Conservation (phyloP, 345 rosid genomes). For the Bruguiera sexangula region DNA sequence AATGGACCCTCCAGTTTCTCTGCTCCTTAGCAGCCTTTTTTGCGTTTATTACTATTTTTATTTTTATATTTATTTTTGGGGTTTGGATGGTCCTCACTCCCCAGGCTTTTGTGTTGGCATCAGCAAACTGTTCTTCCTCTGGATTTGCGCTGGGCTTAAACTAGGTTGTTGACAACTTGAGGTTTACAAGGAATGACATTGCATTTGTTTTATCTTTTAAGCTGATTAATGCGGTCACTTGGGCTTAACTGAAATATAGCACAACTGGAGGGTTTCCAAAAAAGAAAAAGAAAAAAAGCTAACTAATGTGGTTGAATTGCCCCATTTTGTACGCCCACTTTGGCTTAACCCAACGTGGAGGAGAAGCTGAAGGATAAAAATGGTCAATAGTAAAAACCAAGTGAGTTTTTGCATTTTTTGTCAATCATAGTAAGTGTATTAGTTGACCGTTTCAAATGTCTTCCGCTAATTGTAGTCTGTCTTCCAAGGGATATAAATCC, state of each 20-base stretch:
- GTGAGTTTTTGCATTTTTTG: neutral
- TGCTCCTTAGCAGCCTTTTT: conserved; percentile 16
- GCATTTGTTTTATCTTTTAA: conserved; percentile 36
- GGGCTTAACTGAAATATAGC: too few relatives aligned
- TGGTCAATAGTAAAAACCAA: too few relatives aligned
- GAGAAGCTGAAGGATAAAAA: too few relatives aligned
- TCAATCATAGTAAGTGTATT: neutral
- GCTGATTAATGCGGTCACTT: conserved; percentile 22
- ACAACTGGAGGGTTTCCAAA: neutral
- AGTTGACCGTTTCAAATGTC: neutral
- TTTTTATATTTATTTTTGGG: neutral
- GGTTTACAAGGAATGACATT: conserved; percentile 29
- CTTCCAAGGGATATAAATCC: neutral
- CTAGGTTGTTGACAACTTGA: conserved; percentile 12
- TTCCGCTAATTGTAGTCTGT: too few relatives aligned
- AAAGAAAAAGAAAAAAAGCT: conserved; percentile 6
- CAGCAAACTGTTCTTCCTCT: neutral
- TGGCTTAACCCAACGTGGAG: too few relatives aligned
- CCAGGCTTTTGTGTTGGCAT: neutral
- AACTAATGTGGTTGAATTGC: conserved; percentile 3
- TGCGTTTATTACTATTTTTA: neutral
- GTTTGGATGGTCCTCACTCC: neutral
- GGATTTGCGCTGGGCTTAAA: conserved; percentile 4
- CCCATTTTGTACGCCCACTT: too few relatives aligned
- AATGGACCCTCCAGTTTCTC: conserved; percentile 7